Evolutionary conservation across 2,329 filamentous ascomycete species (phyloP), one percentile per base, ranked within the genome.

Genomic region (Drechslerella dactyloides): DNA sequence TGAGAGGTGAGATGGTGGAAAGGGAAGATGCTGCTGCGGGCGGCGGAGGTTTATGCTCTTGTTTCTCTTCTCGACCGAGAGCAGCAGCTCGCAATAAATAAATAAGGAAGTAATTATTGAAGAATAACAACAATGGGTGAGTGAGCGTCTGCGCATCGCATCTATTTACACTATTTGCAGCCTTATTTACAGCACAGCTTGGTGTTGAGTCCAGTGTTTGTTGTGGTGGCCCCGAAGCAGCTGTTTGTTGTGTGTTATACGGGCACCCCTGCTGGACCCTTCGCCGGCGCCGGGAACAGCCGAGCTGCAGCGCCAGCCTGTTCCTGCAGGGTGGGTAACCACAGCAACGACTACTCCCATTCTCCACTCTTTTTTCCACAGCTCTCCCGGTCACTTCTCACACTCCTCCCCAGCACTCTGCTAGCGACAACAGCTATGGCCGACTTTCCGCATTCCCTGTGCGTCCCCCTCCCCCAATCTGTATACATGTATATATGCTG

Each of bases 1-100:
- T 10, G 23, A n/a, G n/a, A 27, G 8, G 24, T 27, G 27, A 19
- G 50, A 19, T 42, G 53, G 53, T 46, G 42, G n/a, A 21, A 30
- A 21, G 24, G 44, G 24, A 5, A 19, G 6, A 7, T 77, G 76
- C 75, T 77, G 78, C 78, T 77, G 77, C 77, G 76, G 74, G 74
- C 77, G 73, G 77, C 61, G 74, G 74, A 70, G 77, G 80, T 79
- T 80, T 80, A 78, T 81, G 80, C 80, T 80, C 75, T 56, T 57
- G 58, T 69, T 55, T 44, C 53, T 42, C 46, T 51, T 35, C 65
- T 63, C 35, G 27, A 17, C n/a, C 37, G 37, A 42, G 37, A 42
- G 13, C 13, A 17, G n/a, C n/a, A n/a, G n/a, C n/a, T n/a, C 13
- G 37, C 11, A 17, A 13, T 42, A 42, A 6, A 42, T 42, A 42